These are phyloP conservation scores for Turnera subulata DNA, from an alignment of 345 rosid genomes.

Conservation along the genomic window DNA sequence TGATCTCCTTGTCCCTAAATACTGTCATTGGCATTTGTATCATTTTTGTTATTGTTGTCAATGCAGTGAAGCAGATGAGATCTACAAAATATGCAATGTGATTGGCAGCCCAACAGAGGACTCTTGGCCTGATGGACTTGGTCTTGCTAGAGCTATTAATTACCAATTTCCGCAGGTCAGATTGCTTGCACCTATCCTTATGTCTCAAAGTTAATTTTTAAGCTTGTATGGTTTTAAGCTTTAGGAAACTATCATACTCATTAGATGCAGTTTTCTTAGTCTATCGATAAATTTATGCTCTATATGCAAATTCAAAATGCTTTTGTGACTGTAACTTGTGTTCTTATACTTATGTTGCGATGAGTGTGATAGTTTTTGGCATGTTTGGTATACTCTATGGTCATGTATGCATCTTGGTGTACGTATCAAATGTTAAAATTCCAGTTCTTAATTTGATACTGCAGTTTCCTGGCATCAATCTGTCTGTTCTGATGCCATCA, in stretches of 20 bases:
- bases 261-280: no score
- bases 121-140: slow-evolving; percentile 84
- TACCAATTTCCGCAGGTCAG: slow-evolving; percentile 61
- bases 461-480: slow-evolving; percentile 55
- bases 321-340: no score
- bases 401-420: no score
- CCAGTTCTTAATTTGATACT: slow-evolving; percentile 6
- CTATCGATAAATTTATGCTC: no score
- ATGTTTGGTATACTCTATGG: no score
- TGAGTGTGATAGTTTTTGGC: no score
- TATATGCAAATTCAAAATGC: no score
- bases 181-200: background rate
- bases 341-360: no score
- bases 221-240: no score
- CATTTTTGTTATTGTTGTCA: slow-evolving; percentile 3
- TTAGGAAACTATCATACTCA: no score
- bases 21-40: background rate
- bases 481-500: slow-evolving; percentile 54
- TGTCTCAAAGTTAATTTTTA: background rate
- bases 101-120: slow-evolving; percentile 76
- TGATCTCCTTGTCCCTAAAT: background rate
- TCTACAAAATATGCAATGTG: slow-evolving; percentile 83
- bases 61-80: slow-evolving; percentile 95
- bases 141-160: slow-evolving; percentile 70
- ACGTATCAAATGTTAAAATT: no score